phyloP scores from a whole-genome alignment of 140 eudicot genomes.

The Ambrosia hybrid region DNA sequence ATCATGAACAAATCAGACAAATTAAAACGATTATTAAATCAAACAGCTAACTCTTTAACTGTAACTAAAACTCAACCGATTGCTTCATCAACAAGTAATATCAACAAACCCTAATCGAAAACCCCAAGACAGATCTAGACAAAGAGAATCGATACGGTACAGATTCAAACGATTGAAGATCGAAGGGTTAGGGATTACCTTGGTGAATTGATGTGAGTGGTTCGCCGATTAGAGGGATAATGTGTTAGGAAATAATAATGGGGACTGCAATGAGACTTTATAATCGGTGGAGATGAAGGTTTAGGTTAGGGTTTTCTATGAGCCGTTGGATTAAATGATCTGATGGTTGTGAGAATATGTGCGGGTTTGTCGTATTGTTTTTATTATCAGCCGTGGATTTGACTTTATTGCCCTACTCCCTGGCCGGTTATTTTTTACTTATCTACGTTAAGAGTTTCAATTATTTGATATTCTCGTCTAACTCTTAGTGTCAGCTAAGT shows the following conservation, averaged over 20 bases:
- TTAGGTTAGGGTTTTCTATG: constrained; percentile 5
- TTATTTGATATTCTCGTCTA: no score
- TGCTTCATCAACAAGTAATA: background rate
- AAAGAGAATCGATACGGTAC: background rate
- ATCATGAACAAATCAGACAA: no score
- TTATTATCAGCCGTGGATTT: constrained; percentile 1
- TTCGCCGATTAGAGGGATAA: constrained; percentile 3
- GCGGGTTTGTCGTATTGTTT: background rate
- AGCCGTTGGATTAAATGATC: constrained; percentile 8
- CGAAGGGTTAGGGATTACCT: background rate
- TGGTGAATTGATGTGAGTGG: background rate
- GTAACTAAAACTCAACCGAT: background rate
- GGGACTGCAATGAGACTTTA: constrained; percentile 10
- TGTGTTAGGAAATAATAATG: background rate
- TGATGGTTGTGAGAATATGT: background rate
- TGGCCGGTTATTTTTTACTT: background rate
- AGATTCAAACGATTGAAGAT: background rate
- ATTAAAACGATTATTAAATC: no score
- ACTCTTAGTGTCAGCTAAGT: no score
- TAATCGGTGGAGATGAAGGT: constrained; percentile 1
- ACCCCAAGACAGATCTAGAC: background rate
- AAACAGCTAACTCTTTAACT: no score
- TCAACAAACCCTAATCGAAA: background rate
- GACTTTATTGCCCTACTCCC: background rate
- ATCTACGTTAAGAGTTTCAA: no score